Base-by-base conservation (phyloP, 192 early-diverging fungal genomes). In the Coemansia sp. region DNA sequence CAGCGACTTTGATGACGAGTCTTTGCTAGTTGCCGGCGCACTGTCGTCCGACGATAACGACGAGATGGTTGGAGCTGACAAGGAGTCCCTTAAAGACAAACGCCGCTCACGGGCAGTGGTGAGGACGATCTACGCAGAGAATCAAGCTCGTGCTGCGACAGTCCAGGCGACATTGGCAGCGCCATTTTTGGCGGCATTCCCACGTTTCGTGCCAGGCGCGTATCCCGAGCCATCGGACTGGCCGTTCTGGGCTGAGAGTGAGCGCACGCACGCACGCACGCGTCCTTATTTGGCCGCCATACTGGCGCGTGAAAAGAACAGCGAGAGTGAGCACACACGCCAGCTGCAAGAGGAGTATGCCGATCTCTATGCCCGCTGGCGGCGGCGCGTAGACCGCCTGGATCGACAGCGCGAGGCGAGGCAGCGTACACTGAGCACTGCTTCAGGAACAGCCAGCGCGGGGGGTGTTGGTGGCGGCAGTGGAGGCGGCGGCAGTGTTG, bases 171-270 rank as follows among this genome's bases (percentile, higher is more conserved):
- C 54, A 24, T 16, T 74, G 54, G 74, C 75, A 8, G 46, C 48
- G 29, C 71, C 75, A 11, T 82, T 82, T 24, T 62, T 82, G 9
- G 24, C 35, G 14, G 70, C 68, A 2, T 82, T 46, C 37, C 75
- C 79, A 17, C 65, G 44, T 19, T 73, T 82, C 59, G 67, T 82
- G 9, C 79, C 79, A 11, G 79, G 79, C 2, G 33, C 44, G 16
- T 77, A 74, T 31, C 67, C 67, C 34, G 53, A 69, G 29, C 79
- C 79, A 14, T 41, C 46, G 0, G 75, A 82, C 61, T 82, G 80
- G 80, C 75, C 75, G 59, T 82, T 82, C 48, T 82, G 80, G 80
- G 51, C 48, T 2, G 75, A 73, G n/a, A 73, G 62, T 45, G 69
- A 71, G 44, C 51, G 59, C 5, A 65, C 48, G 13, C 75, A 82